Percentiles rank a stretch among this genome's conserved stretches.
Evolutionary conservation across 768 basidiomycete genomes (phyloP).

Genomic region (Xerocomellus dryophilus): DNA sequence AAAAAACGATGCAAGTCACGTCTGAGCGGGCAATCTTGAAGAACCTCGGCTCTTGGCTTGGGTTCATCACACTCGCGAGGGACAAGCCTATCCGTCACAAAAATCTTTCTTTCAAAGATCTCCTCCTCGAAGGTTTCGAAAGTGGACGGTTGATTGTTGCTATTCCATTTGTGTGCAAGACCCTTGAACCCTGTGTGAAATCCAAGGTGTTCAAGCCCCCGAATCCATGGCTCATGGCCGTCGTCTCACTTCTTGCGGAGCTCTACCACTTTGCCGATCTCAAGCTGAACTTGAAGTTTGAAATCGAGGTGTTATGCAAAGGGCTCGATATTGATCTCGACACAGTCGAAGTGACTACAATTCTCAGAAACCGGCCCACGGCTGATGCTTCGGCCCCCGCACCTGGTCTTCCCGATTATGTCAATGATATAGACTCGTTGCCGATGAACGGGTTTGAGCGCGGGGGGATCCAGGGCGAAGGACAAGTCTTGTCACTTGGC

Average conservation of each 20-base stretch:
- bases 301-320: conserved; percentile 96
- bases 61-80: conserved; percentile 87
- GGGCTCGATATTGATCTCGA: conserved; percentile 85
- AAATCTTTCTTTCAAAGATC: conserved; percentile 94
- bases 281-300: conserved; percentile 95
- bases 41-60: conserved; percentile 94
- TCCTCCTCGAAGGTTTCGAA: conserved; percentile 95
- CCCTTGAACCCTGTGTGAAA: conserved; percentile 83
- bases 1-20: conserved; percentile 80
- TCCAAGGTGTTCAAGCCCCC: conserved; percentile 94
- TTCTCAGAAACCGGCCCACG: conserved; percentile 75
- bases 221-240: conserved; percentile 98
- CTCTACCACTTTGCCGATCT: conserved; percentile 97
- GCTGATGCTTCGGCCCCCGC: conserved; percentile 47
- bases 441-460: conserved; percentile 72
- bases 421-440: conserved; percentile 73
- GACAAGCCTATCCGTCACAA: conserved; percentile 91
- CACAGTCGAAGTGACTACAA: conserved; percentile 75
- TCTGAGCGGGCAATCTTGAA: conserved; percentile 86
- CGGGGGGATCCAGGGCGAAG: conserved; percentile 46
- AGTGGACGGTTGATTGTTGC: conserved; percentile 87
- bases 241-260: conserved; percentile 86
- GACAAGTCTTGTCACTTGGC: conserved; percentile 62
- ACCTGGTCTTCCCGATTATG: conserved; percentile 73
- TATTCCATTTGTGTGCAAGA: conserved; percentile 98